phyloP scores from a whole-genome alignment of 2,329 filamentous ascomycete species.

The Aspergillus cejpii region DNA sequence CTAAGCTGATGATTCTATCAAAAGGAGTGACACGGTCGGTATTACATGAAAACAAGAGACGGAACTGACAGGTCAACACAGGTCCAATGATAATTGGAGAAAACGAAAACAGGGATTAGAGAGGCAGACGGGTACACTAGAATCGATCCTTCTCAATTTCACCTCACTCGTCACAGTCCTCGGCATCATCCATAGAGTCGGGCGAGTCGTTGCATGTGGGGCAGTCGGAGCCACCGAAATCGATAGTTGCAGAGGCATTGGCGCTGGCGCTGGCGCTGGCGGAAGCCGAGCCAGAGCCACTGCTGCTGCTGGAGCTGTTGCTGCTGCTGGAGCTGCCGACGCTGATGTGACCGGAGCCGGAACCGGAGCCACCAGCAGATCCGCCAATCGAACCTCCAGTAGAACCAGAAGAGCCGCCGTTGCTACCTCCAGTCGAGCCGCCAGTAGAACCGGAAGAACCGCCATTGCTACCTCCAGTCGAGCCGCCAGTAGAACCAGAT shows the following conservation, averaged over 20 bases:
- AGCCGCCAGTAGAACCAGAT: neutral
- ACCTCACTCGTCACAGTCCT: neutral
- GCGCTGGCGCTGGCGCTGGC: neutral
- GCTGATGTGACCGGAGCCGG: neutral
- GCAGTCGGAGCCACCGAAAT: neutral
- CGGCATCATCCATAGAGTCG: no score
- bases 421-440: neutral
- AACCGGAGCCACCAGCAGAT: neutral
- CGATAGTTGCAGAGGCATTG: neutral
- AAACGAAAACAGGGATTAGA: neutral
- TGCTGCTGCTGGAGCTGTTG: neutral
- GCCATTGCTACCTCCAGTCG: neutral
- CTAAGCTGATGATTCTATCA: neutral
- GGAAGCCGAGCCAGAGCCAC: neutral
- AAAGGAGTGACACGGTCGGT: neutral
- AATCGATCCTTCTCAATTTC: neutral
- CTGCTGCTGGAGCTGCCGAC: neutral
- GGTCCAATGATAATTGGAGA: neutral
- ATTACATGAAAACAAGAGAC: neutral
- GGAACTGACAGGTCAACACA: neutral
- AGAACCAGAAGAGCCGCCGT: neutral
- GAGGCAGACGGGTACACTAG: neutral
- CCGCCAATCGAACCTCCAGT: no score
- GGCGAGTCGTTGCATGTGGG: no score
- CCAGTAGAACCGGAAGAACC: neutral